These are phyloP conservation scores for Clavaria fumosa DNA, from an alignment of 768 basidiomycete genomes.

Conservation along the genomic window DNA sequence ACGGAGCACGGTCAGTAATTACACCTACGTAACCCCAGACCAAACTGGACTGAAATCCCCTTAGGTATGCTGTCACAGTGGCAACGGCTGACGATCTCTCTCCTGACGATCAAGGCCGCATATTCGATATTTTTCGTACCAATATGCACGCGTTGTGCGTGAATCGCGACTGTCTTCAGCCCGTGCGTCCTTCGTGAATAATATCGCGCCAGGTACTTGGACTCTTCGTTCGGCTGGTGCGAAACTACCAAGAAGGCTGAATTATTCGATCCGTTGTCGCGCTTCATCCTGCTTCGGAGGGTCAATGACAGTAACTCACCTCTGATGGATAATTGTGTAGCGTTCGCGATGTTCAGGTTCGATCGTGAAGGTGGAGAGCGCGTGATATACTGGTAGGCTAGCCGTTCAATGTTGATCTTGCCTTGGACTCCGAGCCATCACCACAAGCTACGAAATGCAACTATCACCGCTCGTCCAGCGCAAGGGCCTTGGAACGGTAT, in stretches of 20 bases:
- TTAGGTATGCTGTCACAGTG: constrained; percentile 1
- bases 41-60: too few species aligned
- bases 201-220: constrained; percentile 27
- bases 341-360: constrained; percentile 54
- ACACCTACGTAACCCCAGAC: too few species aligned
- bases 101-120: constrained; percentile 21
- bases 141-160: constrained; percentile 43
- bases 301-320: constrained; percentile 2
- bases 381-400: constrained; percentile 61
- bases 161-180: not conserved
- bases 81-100: constrained; percentile 19
- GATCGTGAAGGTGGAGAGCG: constrained; percentile 46
- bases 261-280: constrained; percentile 41
- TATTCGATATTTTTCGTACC: constrained; percentile 37
- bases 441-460: constrained; percentile 63
- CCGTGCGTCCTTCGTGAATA: not conserved
- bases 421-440: not conserved
- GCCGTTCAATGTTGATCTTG: constrained; percentile 3
- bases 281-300: constrained; percentile 37
- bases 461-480: constrained; percentile 29
- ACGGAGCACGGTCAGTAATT: too few species aligned
- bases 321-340: constrained; percentile 16
- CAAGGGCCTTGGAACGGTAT: constrained; percentile 39
- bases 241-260: constrained; percentile 39
- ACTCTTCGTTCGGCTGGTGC: constrained; percentile 55